Percentiles rank a stretch among this genome's conserved stretches.
Conservation (phyloP, 2,329 filamentous ascomycete species). For the Claviceps arundinis region DNA sequence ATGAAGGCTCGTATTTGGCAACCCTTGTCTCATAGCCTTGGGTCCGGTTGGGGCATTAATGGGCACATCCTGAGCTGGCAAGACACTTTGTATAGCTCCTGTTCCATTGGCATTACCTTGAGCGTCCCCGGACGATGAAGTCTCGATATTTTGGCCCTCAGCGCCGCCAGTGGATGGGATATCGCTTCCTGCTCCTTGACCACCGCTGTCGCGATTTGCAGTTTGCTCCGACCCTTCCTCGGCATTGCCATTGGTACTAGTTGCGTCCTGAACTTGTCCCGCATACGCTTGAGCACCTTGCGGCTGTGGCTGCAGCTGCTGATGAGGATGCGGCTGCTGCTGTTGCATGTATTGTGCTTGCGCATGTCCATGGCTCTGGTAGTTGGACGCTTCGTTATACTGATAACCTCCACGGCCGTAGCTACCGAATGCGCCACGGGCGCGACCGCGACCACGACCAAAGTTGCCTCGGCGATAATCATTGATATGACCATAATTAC, state of each 20-base stretch:
- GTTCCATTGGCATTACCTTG: conserved; percentile 16
- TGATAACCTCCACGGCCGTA: conserved; percentile 41
- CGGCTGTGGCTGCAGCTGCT: not conserved
- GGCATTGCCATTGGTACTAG: conserved; percentile 6
- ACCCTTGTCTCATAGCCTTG: conserved; percentile 83
- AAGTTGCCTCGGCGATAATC: conserved; percentile 60
- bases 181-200: conserved; percentile 7
- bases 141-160: conserved; percentile 11
- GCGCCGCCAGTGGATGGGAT: conserved; percentile 5
- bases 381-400: conserved; percentile 21
- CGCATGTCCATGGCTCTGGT: conserved; percentile 20
- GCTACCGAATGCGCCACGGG: conserved; percentile 46
- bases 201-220: conserved; percentile 6
- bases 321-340: conserved; percentile 1
- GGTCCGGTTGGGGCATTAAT: conserved; percentile 79
- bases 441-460: conserved; percentile 52
- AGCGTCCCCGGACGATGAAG: conserved; percentile 16
- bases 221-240: conserved; percentile 15
- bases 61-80: conserved; percentile 30
- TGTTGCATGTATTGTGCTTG: conserved; percentile 19
- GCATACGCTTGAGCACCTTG: conserved; percentile 6
- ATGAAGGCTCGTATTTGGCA: conserved; percentile 67
- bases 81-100: conserved; percentile 19
- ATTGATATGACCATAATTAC: conserved; percentile 76
- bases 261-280: conserved; percentile 12